Percentiles rank a stretch among this genome's conserved stretches.
These are phyloP conservation scores for Acer saccharum DNA, from an alignment of 345 rosid genomes.

Conservation along the genomic window DNA sequence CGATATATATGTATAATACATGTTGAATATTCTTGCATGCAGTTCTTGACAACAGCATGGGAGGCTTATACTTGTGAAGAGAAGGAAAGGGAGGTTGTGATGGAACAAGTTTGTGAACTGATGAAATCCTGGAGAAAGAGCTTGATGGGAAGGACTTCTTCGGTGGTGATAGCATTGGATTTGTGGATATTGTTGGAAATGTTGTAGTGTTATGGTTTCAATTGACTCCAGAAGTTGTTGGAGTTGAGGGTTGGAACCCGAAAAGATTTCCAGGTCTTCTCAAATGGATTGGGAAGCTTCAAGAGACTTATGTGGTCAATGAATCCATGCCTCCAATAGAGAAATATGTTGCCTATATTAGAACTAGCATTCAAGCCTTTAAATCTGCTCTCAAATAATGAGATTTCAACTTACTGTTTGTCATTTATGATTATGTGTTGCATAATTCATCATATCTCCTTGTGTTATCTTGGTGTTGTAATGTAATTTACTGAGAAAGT, in stretches of 20 bases:
- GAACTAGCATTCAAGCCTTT: neutral
- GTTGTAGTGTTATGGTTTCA: slow-evolving; percentile 9
- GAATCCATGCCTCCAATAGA: slow-evolving; percentile 26
- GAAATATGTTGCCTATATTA: slow-evolving; percentile 11
- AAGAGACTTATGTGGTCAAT: slow-evolving; percentile 8
- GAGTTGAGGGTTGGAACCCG: neutral
- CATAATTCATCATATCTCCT: too few relatives aligned
- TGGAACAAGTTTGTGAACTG: slow-evolving; percentile 20
- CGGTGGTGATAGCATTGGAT: slow-evolving; percentile 24
- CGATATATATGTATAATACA: too few relatives aligned
- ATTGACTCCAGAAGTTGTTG: slow-evolving; percentile 14
- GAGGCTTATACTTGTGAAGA: too few relatives aligned
- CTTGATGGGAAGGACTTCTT: slow-evolving; percentile 30
- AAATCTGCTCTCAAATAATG: too few relatives aligned
- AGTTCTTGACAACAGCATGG: too few relatives aligned
- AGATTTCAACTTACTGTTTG: too few relatives aligned
- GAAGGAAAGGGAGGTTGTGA: too few relatives aligned
- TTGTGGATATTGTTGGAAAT: slow-evolving; percentile 19
- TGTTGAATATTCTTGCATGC: too few relatives aligned
- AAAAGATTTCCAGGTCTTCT: slow-evolving; percentile 23
- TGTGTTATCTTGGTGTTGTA: too few relatives aligned
- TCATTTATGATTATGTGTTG: too few relatives aligned
- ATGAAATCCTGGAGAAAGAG: slow-evolving; percentile 27
- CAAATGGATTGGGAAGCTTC: slow-evolving; percentile 26
- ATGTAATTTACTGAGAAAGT: too few relatives aligned